These are phyloP conservation scores for Drechslerella coelobrocha DNA, from an alignment of 2,329 filamentous ascomycete species.

Conservation along the genomic window DNA sequence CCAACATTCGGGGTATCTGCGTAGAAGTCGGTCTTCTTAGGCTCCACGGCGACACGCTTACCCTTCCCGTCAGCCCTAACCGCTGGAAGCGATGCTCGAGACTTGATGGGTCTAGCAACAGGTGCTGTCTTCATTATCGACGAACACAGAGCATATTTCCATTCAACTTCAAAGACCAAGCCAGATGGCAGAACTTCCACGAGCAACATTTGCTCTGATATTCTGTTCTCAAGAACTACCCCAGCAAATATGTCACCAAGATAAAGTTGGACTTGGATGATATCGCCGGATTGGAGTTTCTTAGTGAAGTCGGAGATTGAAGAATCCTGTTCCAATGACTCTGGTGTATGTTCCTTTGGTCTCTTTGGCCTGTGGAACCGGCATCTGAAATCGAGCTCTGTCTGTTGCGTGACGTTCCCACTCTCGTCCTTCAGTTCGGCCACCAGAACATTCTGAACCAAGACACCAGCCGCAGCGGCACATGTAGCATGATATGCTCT, in stretches of 20 bases:
- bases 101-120: constrained; percentile 14
- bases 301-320: constrained; percentile 73
- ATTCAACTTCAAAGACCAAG: constrained; percentile 78
- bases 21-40: constrained; percentile 44
- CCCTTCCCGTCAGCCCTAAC: constrained; percentile 37
- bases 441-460: constrained; percentile 79
- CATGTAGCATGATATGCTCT: constrained; percentile 95
- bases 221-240: constrained; percentile 81
- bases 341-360: constrained; percentile 74
- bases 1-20: constrained; percentile 29
- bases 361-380: constrained; percentile 91
- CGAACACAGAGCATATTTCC: constrained; percentile 66
- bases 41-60: constrained; percentile 43
- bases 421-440: constrained; percentile 88
- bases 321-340: constrained; percentile 72
- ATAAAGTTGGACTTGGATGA: constrained; percentile 85
- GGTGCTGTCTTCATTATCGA: constrained; percentile 37
- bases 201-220: constrained; percentile 75
- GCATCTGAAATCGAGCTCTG: constrained; percentile 90
- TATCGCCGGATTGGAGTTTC: constrained; percentile 72
- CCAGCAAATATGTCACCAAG: constrained; percentile 90
- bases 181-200: constrained; percentile 83
- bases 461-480: constrained; percentile 86
- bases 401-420: constrained; percentile 88
- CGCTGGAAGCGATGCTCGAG: constrained; percentile 19